Base-by-base conservation (phyloP, 495 filamentous ascomycete genomes). In the Copromyces sp. region DNA sequence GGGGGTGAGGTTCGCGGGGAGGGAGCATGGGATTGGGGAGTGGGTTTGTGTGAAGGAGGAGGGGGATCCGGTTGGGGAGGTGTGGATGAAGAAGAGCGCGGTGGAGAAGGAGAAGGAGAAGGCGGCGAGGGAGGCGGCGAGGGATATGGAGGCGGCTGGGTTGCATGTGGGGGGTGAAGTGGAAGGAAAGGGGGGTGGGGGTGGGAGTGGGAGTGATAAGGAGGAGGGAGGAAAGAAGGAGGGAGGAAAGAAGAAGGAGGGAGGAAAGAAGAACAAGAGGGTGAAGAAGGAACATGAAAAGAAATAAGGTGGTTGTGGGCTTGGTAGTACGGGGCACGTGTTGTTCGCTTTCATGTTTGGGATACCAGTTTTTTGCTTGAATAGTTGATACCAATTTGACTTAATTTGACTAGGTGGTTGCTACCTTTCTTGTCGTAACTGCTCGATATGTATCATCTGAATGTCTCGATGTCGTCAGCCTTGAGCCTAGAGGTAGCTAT, bases 1-100 rank as follows among this genome's bases (percentile, higher is more conserved):
- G 29, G 93, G 92, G 0, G 74, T 80, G 20, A 77, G 86, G 32
- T 76, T 74, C 17, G 93, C 93, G 0, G 90, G 92, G 0, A 79
- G 83, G 17, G 78, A 88, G 44, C 76, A 84, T 68, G 91, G 91
- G 1, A 94, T 88, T 68, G 93, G 93, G 0, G 84, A 94, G 16
- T 97, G 93, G 93, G 86, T 86, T 3, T 86, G 92, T 29, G 80
- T 89, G 9, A 84, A 80, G 59, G 84, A 89, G 38, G 83, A 91
- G 69, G 91, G 89, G 0, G 89, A 93, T 78, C 80, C 85, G 0
- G 81, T 95, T 14, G 89, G 90, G 0, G 92, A 93, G 82, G 85
- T 84, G 76, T 91, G 83, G 83, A 74, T 84, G 61, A 83, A 73
- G 75, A 83, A 80, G 74, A 47, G 39, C 0, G 78, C 45, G 4